Conservation (phyloP, 169 alveolate genomes). For the Blepharisma undulans region DNA sequence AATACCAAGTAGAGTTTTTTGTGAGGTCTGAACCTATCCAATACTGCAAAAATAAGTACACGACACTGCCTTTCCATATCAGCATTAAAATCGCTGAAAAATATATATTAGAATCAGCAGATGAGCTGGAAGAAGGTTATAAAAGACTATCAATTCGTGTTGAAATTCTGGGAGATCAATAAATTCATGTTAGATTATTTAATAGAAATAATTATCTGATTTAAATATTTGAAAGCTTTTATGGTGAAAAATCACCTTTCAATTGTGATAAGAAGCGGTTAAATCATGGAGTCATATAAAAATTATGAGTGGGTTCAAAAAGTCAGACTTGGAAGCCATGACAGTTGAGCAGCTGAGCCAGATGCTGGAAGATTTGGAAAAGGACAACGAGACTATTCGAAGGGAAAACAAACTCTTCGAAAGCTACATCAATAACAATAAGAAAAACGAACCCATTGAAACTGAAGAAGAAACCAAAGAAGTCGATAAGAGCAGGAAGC, state of each 20-base stretch:
- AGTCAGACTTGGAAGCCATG: background rate
- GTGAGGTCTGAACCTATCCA: background rate
- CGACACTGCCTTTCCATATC: background rate
- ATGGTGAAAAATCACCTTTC: background rate
- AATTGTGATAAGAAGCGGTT: slow-evolving; percentile 3
- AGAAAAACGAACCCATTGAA: slow-evolving; percentile 50
- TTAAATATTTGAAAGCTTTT: background rate
- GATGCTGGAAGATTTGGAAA: slow-evolving; percentile 59
- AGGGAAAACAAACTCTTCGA: slow-evolving; percentile 76
- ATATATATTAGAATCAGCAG: slow-evolving; percentile 19
- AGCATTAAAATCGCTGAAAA: slow-evolving; percentile 22
- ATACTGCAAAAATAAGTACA: background rate
- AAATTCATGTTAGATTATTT: background rate
- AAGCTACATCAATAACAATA: slow-evolving; percentile 56
- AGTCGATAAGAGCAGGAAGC: slow-evolving; percentile 48
- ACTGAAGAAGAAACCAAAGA: slow-evolving; percentile 55
- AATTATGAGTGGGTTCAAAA: background rate
- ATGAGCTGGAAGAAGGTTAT: slow-evolving; percentile 34
- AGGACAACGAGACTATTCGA: slow-evolving; percentile 71
- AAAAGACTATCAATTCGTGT: slow-evolving; percentile 10
- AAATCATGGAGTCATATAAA: background rate
- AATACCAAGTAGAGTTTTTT: background rate
- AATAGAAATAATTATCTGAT: background rate
- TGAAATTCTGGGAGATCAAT: background rate
- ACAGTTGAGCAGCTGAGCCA: background rate